Conservation (phyloP, 345 rosid genomes). For the Camelina laxa region DNA sequence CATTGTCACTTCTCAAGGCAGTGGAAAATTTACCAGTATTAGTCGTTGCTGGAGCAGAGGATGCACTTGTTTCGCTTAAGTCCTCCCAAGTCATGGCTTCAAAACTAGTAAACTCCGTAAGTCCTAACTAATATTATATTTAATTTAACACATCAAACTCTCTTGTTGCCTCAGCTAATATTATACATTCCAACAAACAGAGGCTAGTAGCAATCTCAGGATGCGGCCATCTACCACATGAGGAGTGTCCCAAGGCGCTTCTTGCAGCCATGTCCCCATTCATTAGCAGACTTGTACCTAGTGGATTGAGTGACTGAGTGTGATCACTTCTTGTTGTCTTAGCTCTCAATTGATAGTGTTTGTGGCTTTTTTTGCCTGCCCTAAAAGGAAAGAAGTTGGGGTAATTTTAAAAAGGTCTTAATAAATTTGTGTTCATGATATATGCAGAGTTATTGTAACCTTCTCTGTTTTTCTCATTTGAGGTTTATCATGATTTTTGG, state of each 20-base stretch:
- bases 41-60: constrained; percentile 89
- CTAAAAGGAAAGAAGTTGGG: constrained; percentile 40
- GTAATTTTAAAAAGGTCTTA: constrained; percentile 27
- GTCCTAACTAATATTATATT: constrained; percentile 39
- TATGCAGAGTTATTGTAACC: constrained; percentile 39
- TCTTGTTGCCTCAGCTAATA: constrained; percentile 21
- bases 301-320: constrained; percentile 49
- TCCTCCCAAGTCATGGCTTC: constrained; percentile 87
- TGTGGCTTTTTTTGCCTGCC: constrained; percentile 21
- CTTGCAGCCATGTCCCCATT: constrained; percentile 87
- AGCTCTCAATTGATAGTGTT: constrained; percentile 39
- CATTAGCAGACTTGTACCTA: constrained; percentile 63
- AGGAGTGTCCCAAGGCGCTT: constrained; percentile 93
- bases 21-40: constrained; percentile 72
- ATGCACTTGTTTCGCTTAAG: constrained; percentile 78
- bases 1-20: constrained; percentile 62
- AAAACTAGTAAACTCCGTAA: constrained; percentile 88
- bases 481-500: constrained; percentile 13
- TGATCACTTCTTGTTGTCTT: constrained; percentile 43
- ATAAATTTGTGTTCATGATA: constrained; percentile 26
- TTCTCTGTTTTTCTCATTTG: constrained; percentile 25
- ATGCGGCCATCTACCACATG: constrained; percentile 98
- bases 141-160: constrained; percentile 8
- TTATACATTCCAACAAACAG: constrained; percentile 50
- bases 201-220: constrained; percentile 94